phyloP scores from a whole-genome alignment of 139 green algal genomes.

The Pseudopediastrum boryanum region DNA sequence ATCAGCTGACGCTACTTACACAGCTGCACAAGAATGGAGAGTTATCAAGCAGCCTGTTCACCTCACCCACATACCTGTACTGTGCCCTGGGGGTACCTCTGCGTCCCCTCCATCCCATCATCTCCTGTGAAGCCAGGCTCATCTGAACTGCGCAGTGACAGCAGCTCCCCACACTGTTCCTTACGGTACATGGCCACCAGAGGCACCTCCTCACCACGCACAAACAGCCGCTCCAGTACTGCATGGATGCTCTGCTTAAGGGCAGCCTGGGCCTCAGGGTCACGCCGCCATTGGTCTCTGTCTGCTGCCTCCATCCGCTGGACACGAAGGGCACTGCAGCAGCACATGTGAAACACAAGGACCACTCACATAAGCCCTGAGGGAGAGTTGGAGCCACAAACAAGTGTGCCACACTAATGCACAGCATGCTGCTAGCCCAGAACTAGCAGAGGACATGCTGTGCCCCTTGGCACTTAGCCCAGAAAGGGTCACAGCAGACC shows the following conservation, averaged over 20 bases:
- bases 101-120: background rate
- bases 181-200: constrained; percentile 73
- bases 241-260: constrained; percentile 51
- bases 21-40: background rate
- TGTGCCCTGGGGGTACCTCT: constrained; percentile 30
- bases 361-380: too few species aligned
- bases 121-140: constrained; percentile 41
- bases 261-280: constrained; percentile 47
- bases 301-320: background rate
- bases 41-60: too few species aligned
- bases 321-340: background rate
- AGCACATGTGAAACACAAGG: too few species aligned
- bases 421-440: too few species aligned
- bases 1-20: background rate
- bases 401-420: too few species aligned
- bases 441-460: too few species aligned
- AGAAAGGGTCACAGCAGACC: too few species aligned
- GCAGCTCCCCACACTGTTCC: constrained; percentile 71
- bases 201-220: constrained; percentile 52
- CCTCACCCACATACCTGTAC: constrained; percentile 49
- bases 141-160: constrained; percentile 63
- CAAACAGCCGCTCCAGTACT: constrained; percentile 70
- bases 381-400: too few species aligned
- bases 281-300: constrained; percentile 48
- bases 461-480: too few species aligned